Evolutionary conservation across 2,329 filamentous ascomycete genomes (phyloP).

Genomic region (Cadophora malorum): DNA sequence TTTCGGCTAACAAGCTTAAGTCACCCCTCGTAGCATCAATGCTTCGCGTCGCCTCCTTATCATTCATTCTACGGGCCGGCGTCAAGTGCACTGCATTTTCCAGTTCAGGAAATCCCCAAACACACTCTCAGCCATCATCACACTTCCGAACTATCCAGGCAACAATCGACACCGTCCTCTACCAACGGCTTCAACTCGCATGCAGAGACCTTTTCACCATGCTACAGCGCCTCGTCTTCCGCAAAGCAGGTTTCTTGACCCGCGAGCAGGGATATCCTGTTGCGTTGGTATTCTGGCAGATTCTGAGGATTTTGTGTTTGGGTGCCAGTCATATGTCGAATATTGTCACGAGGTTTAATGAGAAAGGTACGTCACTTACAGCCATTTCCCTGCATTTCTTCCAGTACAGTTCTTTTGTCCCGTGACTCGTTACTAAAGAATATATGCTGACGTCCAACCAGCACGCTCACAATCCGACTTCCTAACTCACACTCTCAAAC

Average conservation of each 20-base stretch:
- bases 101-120: background rate
- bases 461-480: slow-evolving; percentile 27
- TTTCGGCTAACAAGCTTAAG: too few species aligned
- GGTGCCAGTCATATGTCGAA: slow-evolving; percentile 35
- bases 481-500: slow-evolving; percentile 35
- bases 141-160: slow-evolving; percentile 36
- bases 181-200: slow-evolving; percentile 36
- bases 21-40: slow-evolving; percentile 35
- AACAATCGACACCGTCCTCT: slow-evolving; percentile 41
- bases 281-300: slow-evolving; percentile 39
- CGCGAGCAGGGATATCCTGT: slow-evolving; percentile 40
- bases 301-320: slow-evolving; percentile 36
- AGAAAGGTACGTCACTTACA: slow-evolving; percentile 18
- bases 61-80: slow-evolving; percentile 39
- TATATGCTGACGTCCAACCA: background rate
- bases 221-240: slow-evolving; percentile 40
- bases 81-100: slow-evolving; percentile 26
- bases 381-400: background rate
- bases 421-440: background rate
- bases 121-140: background rate
- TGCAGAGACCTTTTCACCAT: slow-evolving; percentile 36
- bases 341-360: slow-evolving; percentile 30
- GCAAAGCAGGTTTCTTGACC: slow-evolving; percentile 35
- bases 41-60: slow-evolving; percentile 35
- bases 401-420: too few species aligned